Evolutionary conservation across 139 green algal species (phyloP), one percentile per base, ranked within the genome.

Genomic region (Chlorella sp.): DNA sequence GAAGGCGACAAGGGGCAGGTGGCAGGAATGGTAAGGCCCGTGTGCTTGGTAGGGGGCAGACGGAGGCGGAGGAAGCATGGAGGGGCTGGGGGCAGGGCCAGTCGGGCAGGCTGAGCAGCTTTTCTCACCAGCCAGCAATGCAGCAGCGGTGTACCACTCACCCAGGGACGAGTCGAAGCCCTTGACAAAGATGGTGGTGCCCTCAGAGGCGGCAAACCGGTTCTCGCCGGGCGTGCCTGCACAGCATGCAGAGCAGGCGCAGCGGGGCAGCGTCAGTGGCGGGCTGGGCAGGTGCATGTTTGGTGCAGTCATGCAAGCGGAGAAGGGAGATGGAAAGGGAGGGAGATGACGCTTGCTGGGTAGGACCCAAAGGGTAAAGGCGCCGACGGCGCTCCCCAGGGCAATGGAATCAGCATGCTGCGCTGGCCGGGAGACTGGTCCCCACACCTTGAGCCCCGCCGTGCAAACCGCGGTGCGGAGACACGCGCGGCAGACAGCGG

Each of bases 131-230:
- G n/a, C 5, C 69, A 76, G 38, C 19, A 41, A 48, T 19, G 60
- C 60, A 36, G 60, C 60, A 34, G 48, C 3, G 32, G 38, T 43
- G 16, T 3, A 16, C 51, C 4, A 60, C 80, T 79, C 68, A 72
- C 89, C 91, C 80, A 89, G 82, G 81, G 91, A 90, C 20, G 85
- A 87, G 87, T 95, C 88, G 67, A 94, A 96, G 84, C 94, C 94
- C 92, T 96, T 96, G 68, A 96, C 92, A 86, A 96, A 96, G 62
- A 96, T 86, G 43, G 88, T 94, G 76, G 73, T 92, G 65, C 78
- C 87, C 62, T 91, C 88, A 2, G 56, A 70, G 2, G 73, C 62
- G 44, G 81, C 82, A 86, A 82, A 82, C 38, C 79, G 74, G 79
- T 82, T 85, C 70, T 82, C 85, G 26, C 26, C 44, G 41, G 87